Evolutionary conservation across 2,329 filamentous ascomycete genomes (phyloP).

Genomic region (Exophiala alcalophila): DNA sequence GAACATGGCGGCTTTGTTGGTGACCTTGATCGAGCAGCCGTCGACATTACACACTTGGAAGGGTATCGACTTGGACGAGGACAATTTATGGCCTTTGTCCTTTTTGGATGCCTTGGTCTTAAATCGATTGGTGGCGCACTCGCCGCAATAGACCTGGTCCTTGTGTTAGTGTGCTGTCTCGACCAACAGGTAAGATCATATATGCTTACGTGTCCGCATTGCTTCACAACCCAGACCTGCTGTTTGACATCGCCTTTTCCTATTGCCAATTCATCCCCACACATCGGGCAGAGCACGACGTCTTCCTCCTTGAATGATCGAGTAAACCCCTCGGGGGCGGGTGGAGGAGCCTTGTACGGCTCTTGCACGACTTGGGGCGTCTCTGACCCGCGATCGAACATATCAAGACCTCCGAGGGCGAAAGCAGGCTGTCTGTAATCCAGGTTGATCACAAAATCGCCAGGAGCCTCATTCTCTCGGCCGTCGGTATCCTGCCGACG

Average conservation of each 20-base stretch:
- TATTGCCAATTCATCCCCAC: constrained; percentile 76
- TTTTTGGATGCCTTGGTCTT: constrained; percentile 35
- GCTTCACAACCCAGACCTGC: constrained; percentile 88
- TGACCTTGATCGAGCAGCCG: constrained; percentile 42
- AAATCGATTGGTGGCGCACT: constrained; percentile 43
- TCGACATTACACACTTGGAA: constrained; percentile 46
- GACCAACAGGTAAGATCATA: constrained; percentile 7
- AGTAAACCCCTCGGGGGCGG: constrained; percentile 73
- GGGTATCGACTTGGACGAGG: constrained; percentile 35
- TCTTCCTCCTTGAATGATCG: constrained; percentile 69
- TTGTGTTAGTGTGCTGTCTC: constrained; percentile 4
- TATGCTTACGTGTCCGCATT: constrained; percentile 79
- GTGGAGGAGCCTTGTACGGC: constrained; percentile 60
- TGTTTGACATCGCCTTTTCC: constrained; percentile 66
- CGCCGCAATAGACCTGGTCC: constrained; percentile 48
- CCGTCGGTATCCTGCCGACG: background rate
- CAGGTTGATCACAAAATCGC: constrained; percentile 28
- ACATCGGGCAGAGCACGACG: constrained; percentile 79
- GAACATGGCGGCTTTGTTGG: constrained; percentile 42
- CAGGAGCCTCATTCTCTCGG: constrained; percentile 25
- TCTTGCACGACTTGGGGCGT: constrained; percentile 27
- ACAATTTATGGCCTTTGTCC: constrained; percentile 24
- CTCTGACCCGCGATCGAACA: constrained; percentile 24
- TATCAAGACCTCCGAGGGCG: constrained; percentile 32
- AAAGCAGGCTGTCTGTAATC: constrained; percentile 47